Base-by-base conservation (phyloP, 176 grass and related monocot genomes). In the Triticum turgidum region DNA sequence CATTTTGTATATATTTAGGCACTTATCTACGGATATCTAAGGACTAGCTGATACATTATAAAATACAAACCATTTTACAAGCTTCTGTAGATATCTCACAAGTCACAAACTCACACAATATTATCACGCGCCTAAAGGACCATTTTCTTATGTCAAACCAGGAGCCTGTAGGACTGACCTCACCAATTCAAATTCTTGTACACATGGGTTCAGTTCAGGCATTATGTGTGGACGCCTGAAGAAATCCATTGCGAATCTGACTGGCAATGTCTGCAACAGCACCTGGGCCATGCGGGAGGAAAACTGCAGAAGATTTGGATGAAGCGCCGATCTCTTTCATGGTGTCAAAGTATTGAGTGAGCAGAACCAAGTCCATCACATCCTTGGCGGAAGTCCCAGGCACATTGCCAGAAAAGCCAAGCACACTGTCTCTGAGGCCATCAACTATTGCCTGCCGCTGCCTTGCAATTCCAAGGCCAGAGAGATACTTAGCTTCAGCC, bases 391-490 rank as follows among this genome's bases (percentile, higher is more conserved):
- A 83, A 87, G 85, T 90, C 32, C 80, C 85, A 45, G 84, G 80
- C 34, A 90, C 74, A 79, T 87, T 90, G 11, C 80, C 74, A 64
- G 80, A 83, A 49, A 90, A 83, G 12, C 89, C 89, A 66, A 87
- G 80, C 45, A 83, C 89, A 7, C 89, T 87, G 5, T 90, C 84
- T 73, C 75, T 87, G 20, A 84, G 80, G 11, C 85, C 85, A 75
- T 90, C 74, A 84, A 87, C 89, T 87, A 91, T 91, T 35, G 80
- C 80, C 64, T 87, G 89, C 15, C 75, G 33, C 67, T 90, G 85
- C 44, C 65, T 72, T 74, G 89, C 89, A 75, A 84, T 90, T 61
- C 80, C 89, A 80, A 91, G 58, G 8, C 85, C 80, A 69, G 80
- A 84, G 6, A 84, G 80, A 61, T 91, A 87, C 47, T 80, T 91